These are phyloP conservation scores for Trichoderma gracile DNA, from an alignment of 2,329 filamentous ascomycete genomes.

Conservation along the genomic window DNA sequence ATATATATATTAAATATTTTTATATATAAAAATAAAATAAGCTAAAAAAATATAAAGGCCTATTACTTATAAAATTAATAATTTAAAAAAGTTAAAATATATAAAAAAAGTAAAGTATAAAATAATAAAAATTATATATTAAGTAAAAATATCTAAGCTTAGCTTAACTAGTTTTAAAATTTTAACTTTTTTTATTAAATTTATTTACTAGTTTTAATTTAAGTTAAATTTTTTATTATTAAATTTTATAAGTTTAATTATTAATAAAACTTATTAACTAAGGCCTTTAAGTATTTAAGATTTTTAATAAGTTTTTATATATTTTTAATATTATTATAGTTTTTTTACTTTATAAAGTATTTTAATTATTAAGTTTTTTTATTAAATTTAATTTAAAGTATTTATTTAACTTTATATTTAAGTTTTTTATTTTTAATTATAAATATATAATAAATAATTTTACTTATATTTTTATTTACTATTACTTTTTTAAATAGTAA, in stretches of 20 bases:
- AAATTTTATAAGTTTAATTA: background rate
- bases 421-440: too few relatives aligned
- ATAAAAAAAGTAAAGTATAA: too few relatives aligned
- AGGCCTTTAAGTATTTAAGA: background rate
- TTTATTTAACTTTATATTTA: too few relatives aligned
- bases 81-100: background rate
- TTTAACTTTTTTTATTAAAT: too few relatives aligned
- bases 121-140: background rate
- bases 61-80: background rate
- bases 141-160: background rate
- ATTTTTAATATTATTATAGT: background rate
- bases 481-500: too few relatives aligned
- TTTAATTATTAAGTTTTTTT: background rate
- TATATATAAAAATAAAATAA: background rate
- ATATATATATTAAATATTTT: background rate
- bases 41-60: background rate
- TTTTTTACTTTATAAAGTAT: background rate
- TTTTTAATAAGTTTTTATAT: background rate
- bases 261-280: background rate
- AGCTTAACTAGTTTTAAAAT: background rate
- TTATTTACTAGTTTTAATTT: background rate
- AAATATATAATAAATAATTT: too few relatives aligned
- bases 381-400: background rate
- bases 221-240: background rate
- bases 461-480: too few relatives aligned